Conservation (phyloP, 768 basidiomycete species). For the Russula sp. region DNA sequence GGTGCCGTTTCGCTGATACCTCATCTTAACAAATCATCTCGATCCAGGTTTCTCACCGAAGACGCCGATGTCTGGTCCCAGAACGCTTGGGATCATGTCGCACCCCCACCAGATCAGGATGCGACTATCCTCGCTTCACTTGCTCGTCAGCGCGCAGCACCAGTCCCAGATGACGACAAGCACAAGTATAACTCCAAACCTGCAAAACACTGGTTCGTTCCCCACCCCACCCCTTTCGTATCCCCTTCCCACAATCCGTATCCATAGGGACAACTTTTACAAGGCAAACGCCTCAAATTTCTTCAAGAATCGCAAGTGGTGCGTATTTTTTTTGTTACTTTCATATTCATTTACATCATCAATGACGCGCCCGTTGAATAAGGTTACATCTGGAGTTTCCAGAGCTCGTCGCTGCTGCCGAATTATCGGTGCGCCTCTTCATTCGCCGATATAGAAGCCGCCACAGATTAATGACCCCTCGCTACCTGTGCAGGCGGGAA, state of each 20-base stretch:
- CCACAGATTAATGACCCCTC: background rate
- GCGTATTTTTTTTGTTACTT: conserved; percentile 9
- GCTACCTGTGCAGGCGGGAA: conserved; percentile 56
- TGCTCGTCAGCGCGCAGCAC: conserved; percentile 59
- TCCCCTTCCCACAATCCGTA: background rate
- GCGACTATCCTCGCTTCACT: conserved; percentile 67
- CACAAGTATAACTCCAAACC: conserved; percentile 67
- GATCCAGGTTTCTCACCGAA: conserved; percentile 57
- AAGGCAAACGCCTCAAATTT: conserved; percentile 80
- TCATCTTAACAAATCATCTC: background rate
- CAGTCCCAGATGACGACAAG: conserved; percentile 71
- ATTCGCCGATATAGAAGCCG: background rate
- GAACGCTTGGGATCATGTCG: conserved; percentile 91
- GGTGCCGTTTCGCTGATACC: conserved; percentile 18
- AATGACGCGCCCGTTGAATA: background rate
- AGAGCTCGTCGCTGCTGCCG: conserved; percentile 67
- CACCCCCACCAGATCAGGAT: conserved; percentile 73
- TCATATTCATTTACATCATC: background rate
- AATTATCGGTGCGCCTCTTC: conserved; percentile 26
- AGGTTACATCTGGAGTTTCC: conserved; percentile 95
- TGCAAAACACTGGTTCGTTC: conserved; percentile 58
- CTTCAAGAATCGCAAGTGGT: conserved; percentile 94
- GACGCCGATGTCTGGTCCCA: conserved; percentile 75
- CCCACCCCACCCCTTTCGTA: background rate
- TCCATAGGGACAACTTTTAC: conserved; percentile 88